Base-by-base conservation (phyloP, 805 yeast species). In the Yarrowia sp. region DNA sequence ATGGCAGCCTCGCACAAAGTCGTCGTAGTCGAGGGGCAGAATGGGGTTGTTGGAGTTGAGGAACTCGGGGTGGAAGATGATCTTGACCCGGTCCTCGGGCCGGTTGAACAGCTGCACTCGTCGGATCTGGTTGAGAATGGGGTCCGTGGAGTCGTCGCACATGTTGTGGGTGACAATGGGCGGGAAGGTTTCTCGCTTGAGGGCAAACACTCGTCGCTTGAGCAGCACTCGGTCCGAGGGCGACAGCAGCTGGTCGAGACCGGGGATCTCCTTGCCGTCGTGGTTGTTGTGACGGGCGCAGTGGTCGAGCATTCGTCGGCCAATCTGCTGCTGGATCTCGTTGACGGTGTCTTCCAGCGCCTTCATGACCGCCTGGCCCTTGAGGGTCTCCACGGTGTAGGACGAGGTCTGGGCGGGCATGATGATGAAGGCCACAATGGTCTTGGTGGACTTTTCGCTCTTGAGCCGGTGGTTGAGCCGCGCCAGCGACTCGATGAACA, bases 381-480 rank as follows among this genome's bases (percentile, higher is more conserved):
- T 91, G 73, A 94, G 84, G 6, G 98, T 95, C 77, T 94, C 98
- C 39, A 92, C 96, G 1, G 98, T 95, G 79, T 92, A 94, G 0
- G 98, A 93, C 74, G 90, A 88, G 68, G 96, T 93, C 64, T 88
- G 86, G 17, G 98, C 98, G 2, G 99, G 99, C 98, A 95, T 95
- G 78, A 94, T 94, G 74, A 94, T 92, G 76, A 94, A 94, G 12
- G 98, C 98, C 52, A 94, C 98, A 20, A 94, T 95, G 0, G 98
- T 94, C 83, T 88, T 90, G 73, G 89, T 91, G 7, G 97, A 90
- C 49, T 91, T 91, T 6, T 86, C 79, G 68, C 86, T 87, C 80
- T 95, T 92, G 75, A 94, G 85, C 69, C 88, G 84, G 78, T 94
- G 94, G 79, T 94, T 94, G 75, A 94, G 84, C 72, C 99, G 84